phyloP scores from a whole-genome alignment of 257 asterid genomes.

The Perilla frutescens region DNA sequence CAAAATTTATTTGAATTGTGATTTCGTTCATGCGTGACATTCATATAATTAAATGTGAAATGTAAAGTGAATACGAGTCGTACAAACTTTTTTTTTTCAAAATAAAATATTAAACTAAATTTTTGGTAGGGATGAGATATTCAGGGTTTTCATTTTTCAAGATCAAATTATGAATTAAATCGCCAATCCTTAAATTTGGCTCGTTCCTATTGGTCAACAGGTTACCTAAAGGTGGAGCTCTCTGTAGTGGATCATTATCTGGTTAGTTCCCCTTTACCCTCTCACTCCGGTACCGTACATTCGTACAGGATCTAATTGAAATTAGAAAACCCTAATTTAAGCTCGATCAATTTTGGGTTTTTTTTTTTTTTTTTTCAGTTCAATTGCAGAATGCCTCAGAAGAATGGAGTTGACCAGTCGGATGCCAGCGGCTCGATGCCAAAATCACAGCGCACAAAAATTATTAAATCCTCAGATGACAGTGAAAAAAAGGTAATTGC shows the following conservation, averaged over 20 bases:
- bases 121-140: no score
- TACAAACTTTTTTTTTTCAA: no score
- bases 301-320: conserved; percentile 36
- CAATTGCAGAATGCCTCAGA: conserved; percentile 58
- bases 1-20: no score
- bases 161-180: not conserved
- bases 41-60: no score
- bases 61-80: no score
- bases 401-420: conserved; percentile 59
- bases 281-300: conserved; percentile 24
- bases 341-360: conserved; percentile 37
- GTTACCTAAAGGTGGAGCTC: conserved; percentile 11
- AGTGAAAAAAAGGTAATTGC: conserved; percentile 56
- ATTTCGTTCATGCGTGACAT: no score
- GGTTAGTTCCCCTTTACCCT: conserved; percentile 21
- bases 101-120: no score
- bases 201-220: conserved; percentile 2
- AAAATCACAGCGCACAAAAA: conserved; percentile 61
- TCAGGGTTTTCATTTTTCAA: no score
- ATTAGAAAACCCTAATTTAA: conserved; percentile 55
- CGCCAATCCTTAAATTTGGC: not conserved
- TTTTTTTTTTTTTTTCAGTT: not conserved
- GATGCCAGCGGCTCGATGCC: conserved; percentile 51
- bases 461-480: conserved; percentile 69
- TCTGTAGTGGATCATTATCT: conserved; percentile 27